Evolutionary conservation across 352 stramenopile species (phyloP), one percentile per base, ranked within the genome.

Genomic region (Blastocystis sp.): DNA sequence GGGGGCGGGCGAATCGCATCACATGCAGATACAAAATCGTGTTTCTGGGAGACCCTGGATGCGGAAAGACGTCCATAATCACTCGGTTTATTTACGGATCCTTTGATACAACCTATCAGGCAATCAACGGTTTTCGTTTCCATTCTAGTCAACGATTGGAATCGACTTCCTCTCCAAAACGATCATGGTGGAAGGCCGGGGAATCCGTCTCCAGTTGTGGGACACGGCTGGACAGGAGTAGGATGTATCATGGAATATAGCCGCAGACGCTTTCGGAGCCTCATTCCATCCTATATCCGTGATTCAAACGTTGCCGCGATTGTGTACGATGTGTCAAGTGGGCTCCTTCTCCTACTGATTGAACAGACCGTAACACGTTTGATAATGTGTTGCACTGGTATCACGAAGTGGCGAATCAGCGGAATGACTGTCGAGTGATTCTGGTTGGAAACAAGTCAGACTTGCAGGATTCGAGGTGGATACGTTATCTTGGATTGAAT

Each of bases 361-460:
- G 3, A 27, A 24, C 76, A 94, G 91, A 97, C 88, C 92, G 95
- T 48, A 92, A 93, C 53, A 97, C 93, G 0, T 99, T 98, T 88
- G 88, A 98, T 27, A 99, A 98, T 90, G 98, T 95, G 59, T 92
- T 92, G 84, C 98, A 99, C 88, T 99, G 96, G 96, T 97, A 99
- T 40, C 95, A 98, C 88, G 96, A 99, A 87, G 95, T 99, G 48
- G 91, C 95, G 46, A 94, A 93, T 48, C 96, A 99, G 88, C 91
- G 96, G 67, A 95, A 97, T 86, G 95, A 99, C 88, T 95, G 98
- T 36, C 93, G 99, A 48, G 97, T 99, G 90, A 97, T 98, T 90
- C 90, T 99, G 7, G 96, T 99, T 44, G 96, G 96, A 72, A 99
- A 99, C 90, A 99, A 99, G 91, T 98, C 95, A 51, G 96, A 99